Evolutionary conservation across 148 eudicot species (phyloP), one percentile per base, ranked within the genome.

Genomic region (Cornus kousa): DNA sequence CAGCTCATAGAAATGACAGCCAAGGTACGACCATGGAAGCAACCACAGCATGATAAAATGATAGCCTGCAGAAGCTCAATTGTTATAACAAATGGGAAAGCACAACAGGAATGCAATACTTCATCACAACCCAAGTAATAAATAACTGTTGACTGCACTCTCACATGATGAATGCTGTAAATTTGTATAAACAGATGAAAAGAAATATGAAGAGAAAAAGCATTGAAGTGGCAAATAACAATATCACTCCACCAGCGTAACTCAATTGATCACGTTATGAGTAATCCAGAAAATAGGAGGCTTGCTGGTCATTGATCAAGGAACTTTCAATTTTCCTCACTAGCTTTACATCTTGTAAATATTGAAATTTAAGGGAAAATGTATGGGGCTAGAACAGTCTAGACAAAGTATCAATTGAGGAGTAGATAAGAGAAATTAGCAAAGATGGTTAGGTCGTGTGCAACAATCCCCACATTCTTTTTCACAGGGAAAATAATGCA

Each of bases 1-100:
- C 99, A 96, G 83, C 99, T 96, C 99, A 96, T 96, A 31, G 99
- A 96, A 67, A 96, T 91, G 67, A 85, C 98, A 79, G 88, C 98
- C 75, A 94, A 33, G 50, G 99, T 96, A 39, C 99, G 97, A 43
- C 99, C 99, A 83, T 96, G 99, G 75, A 96, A 96, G 83, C 99
- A 96, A 68, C 98, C 98, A 80, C 99, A 96, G 77, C 99, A 96
- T 67, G 99, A 96, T 73, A 96, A 98, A 81, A 96, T 91, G 53
- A 96, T 80, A 87, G 97, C 99, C 98, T 96, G 93, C 82, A 79
- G 10, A 68, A 43, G 19, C 74, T 33, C 28, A 64, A 59, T 59
- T 59, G 9, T 70, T 72, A 72, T 67, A 62, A 62, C 23, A 59
- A 43, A 79, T 53, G 10, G 2, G 74, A 65, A 60, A 17, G 66